Base-by-base conservation (phyloP, 1,139 yeast genomes). In the Kazachstania sp. region DNA sequence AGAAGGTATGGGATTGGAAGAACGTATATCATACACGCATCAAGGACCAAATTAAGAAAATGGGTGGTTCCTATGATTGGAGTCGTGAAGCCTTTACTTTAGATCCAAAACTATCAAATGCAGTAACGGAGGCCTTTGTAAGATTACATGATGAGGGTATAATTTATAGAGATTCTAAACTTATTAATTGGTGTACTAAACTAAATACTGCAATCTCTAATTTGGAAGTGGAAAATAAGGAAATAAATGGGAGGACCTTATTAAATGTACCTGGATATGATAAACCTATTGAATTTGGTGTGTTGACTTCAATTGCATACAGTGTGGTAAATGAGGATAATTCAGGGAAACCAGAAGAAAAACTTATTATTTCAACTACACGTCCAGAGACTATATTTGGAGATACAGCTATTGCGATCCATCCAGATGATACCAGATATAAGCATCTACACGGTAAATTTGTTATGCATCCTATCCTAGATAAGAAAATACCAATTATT, bases 41-140 rank as follows among this genome's bases (percentile, higher is more conserved):
- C 65, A 86, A 85, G 71, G 68, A 73, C 52, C 98, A 92, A 71
- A 78, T 90, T 61, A 76, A 82, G 69, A 79, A 78, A 55, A 74
- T 92, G 63, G 98, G 98, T 67, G 96, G 97, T 37, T 92, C 97
- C 12, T 92, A 88, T 62, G 97, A 88, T 68, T 92, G 97, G 97
- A 66, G 75, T 42, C 81, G 90, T 61, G 98, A 92, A 71, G 95
- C 88, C 12, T 92, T 92, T 71, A 90, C 98, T 29, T 73, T 92
- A 65, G 85, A 83, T 66, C 94, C 88, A 20, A 77, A 77, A 50
- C 74, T 86, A 53, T 78, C 86, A 43, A 76, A 77, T 49, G 83
- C 97, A 39, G 98, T 92, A 45, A 75, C 76, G 40, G 97, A 90
- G 68, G 95, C 96, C 37, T 92, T 92, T 62, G 94, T 88, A 49